Conservation (phyloP, 106 monocot genomes). For the Platanthera zijinensis region DNA sequence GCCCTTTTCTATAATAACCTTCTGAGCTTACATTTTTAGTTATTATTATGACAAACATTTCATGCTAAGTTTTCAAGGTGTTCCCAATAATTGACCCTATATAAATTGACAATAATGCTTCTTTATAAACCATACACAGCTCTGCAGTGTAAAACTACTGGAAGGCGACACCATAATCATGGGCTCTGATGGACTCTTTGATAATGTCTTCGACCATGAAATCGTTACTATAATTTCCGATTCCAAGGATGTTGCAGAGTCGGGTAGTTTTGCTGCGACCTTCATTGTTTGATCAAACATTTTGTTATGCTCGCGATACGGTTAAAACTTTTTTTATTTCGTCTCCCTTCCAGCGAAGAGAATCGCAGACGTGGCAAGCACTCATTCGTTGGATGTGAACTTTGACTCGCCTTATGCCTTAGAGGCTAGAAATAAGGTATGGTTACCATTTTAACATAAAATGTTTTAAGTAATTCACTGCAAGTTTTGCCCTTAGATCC, state of each 20-base stretch:
- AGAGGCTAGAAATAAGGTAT: conserved; percentile 77
- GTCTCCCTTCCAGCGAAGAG: conserved; percentile 59
- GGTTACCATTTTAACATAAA: background rate
- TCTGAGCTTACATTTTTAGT: too few species aligned
- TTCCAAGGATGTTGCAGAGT: conserved; percentile 30
- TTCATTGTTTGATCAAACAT: background rate
- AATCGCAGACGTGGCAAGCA: conserved; percentile 60
- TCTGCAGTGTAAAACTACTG: conserved; percentile 50
- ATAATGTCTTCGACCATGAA: conserved; percentile 81
- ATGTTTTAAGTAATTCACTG: background rate
- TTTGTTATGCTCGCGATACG: background rate
- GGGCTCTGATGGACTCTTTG: conserved; percentile 94
- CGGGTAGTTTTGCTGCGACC: conserved; percentile 34
- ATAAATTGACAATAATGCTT: background rate
- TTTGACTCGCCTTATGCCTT: conserved; percentile 79
- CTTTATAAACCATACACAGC: conserved; percentile 24
- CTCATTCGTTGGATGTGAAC: conserved; percentile 57
- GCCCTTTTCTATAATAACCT: too few species aligned
- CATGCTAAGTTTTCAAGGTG: too few species aligned
- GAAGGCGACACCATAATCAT: conserved; percentile 72
- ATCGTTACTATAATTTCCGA: conserved; percentile 47
- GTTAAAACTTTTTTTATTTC: background rate
- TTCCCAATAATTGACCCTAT: background rate
- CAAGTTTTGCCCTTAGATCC: background rate
- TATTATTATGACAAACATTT: too few species aligned